Evolutionary conservation across 2,329 filamentous ascomycete species (phyloP).

Genomic region (Clathrospora elynae): DNA sequence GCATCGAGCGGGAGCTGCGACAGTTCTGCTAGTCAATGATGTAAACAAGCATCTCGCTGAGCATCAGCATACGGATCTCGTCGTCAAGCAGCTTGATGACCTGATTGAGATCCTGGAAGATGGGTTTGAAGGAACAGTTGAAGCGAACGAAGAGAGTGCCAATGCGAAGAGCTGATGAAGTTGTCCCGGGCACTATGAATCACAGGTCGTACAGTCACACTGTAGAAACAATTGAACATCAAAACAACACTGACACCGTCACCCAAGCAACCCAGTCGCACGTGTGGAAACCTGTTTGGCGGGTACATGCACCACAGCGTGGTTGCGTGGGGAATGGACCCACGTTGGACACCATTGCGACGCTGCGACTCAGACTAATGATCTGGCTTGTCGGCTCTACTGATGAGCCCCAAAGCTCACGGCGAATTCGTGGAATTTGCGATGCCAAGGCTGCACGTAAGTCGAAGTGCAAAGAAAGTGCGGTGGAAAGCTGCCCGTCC

Average conservation of each 20-base stretch:
- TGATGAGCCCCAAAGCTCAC: too few relatives aligned
- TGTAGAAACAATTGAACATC: too few relatives aligned
- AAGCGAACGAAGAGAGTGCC: constrained; percentile 32
- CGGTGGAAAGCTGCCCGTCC: constrained; percentile 2
- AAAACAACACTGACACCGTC: constrained; percentile 6
- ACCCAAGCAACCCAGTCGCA: constrained; percentile 11
- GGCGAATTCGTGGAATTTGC: too few relatives aligned
- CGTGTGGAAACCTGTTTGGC: neutral
- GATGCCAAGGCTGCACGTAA: too few relatives aligned
- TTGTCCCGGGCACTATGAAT: too few relatives aligned
- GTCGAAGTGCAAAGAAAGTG: constrained; percentile 10
- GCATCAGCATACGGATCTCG: constrained; percentile 78
- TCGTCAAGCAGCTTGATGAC: constrained; percentile 72
- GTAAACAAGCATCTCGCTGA: constrained; percentile 72
- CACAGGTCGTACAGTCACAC: too few relatives aligned
- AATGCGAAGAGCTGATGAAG: constrained; percentile 32
- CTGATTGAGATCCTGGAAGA: constrained; percentile 74
- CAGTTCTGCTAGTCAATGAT: constrained; percentile 85
- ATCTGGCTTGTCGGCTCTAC: too few relatives aligned
- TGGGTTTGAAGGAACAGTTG: constrained; percentile 66
- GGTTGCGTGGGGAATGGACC: neutral
- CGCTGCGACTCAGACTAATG: too few relatives aligned
- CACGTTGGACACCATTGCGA: neutral
- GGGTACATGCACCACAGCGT: neutral
- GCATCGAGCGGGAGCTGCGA: constrained; percentile 79